Conservation (phyloP, 257 asterid genomes). For the Capsicum pubescens region DNA sequence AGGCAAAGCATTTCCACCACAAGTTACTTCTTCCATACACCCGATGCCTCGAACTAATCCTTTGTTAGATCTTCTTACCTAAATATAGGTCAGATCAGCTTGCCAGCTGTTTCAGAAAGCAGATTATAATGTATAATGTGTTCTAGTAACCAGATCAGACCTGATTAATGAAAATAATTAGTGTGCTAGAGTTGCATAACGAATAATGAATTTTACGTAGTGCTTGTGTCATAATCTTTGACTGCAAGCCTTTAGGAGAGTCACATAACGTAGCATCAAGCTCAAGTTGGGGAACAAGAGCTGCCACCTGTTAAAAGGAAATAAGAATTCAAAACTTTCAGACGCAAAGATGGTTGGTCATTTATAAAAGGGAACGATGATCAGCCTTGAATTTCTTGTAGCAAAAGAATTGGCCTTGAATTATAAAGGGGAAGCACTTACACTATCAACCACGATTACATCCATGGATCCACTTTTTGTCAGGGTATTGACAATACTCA, state of each 20-base stretch:
- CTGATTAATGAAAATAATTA: conserved; percentile 91
- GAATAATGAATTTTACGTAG: conserved; percentile 86
- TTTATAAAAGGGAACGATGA: neutral
- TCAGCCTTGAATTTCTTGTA: conserved; percentile 8
- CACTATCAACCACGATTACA: conserved; percentile 96
- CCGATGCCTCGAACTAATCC: conserved; percentile 54
- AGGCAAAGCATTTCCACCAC: conserved; percentile 95
- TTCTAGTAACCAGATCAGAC: conserved; percentile 46
- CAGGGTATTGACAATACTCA: conserved; percentile 87
- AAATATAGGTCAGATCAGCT: conserved; percentile 22
- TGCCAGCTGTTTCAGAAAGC: neutral
- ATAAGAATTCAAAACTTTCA: conserved; percentile 19
- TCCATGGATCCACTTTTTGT: conserved; percentile 86
- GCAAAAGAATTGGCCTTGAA: neutral
- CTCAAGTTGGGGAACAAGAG: conserved; percentile 86
- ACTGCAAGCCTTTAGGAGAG: conserved; percentile 58
- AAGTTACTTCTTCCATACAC: conserved; percentile 77
- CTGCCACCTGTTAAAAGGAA: conserved; percentile 81
- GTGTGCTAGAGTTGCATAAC: conserved; percentile 75
- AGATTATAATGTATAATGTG: neutral
- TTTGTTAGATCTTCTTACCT: conserved; percentile 75
- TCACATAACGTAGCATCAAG: conserved; percentile 57
- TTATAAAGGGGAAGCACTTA: conserved; percentile 47
- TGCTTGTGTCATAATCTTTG: conserved; percentile 86
- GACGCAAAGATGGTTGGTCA: conserved; percentile 2